phyloP scores from a whole-genome alignment of 2,329 filamentous ascomycete species.

The Venturia pyrina region DNA sequence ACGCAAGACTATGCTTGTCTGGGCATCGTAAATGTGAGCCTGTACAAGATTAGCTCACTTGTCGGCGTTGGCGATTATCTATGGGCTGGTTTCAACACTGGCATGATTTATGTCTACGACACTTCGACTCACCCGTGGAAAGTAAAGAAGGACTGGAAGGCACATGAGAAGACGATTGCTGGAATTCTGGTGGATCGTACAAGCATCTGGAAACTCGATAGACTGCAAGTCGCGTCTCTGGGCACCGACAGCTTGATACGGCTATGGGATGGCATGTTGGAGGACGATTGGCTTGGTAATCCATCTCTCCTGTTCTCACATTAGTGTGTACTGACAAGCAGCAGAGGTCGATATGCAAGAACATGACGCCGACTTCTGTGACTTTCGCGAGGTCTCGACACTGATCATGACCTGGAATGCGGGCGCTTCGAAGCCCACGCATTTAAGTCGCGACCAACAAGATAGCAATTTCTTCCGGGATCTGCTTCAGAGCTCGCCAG shows the following conservation, averaged over 20 bases:
- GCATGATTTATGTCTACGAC: conserved; percentile 90
- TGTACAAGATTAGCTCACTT: conserved; percentile 90
- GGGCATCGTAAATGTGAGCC: conserved; percentile 73
- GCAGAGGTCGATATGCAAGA: conserved; percentile 74
- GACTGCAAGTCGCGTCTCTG: conserved; percentile 74
- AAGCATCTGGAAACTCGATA: conserved; percentile 75
- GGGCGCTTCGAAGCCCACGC: conserved; percentile 84
- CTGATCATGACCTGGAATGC: conserved; percentile 94
- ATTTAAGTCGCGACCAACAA: conserved; percentile 57
- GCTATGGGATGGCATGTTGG: conserved; percentile 84
- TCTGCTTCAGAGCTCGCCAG: conserved; percentile 57
- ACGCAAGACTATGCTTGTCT: conserved; percentile 65
- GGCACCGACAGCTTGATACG: conserved; percentile 79
- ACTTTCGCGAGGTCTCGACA: conserved; percentile 70
- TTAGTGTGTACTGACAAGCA: not conserved
- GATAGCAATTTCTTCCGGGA: conserved; percentile 74
- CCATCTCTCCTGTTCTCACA: conserved; percentile 17
- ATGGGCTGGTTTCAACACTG: conserved; percentile 92
- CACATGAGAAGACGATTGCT: conserved; percentile 73
- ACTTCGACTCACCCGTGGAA: conserved; percentile 73
- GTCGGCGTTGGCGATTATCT: conserved; percentile 70
- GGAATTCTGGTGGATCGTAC: conserved; percentile 69
- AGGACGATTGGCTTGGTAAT: conserved; percentile 81
- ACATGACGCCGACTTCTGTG: conserved; percentile 72
- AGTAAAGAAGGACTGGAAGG: conserved; percentile 89